These are phyloP conservation scores for Pelargonium myrrhifolium DNA, from an alignment of 441 rosid species.

Conservation along the genomic window DNA sequence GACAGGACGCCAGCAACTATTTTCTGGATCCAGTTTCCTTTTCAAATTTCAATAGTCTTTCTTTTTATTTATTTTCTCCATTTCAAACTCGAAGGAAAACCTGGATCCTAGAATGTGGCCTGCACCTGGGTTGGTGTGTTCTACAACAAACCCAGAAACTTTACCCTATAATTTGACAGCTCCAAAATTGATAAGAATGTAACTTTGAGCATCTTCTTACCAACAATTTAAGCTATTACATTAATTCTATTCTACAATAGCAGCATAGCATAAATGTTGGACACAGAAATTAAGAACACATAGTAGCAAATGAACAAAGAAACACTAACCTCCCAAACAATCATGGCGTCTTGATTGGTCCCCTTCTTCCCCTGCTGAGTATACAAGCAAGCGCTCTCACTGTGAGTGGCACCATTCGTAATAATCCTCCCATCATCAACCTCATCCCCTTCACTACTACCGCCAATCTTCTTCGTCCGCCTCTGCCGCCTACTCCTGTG, in stretches of 20 bases:
- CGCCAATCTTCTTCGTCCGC: conserved; percentile 9
- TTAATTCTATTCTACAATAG: not conserved
- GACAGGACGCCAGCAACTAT: not conserved
- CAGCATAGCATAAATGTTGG: not conserved
- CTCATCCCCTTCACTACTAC: conserved; percentile 33
- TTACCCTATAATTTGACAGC: not conserved
- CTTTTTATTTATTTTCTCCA: too few relatives aligned
- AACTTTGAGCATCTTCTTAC: not conserved
- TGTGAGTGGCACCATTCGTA: conserved; percentile 36
- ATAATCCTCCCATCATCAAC: conserved; percentile 33
- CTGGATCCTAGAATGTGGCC: not conserved
- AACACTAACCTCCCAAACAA: conserved; percentile 57
- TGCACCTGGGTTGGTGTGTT: not conserved
- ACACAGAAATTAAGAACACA: not conserved
- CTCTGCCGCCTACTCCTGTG: too few relatives aligned
- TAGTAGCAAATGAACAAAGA: not conserved
- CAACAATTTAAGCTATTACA: not conserved
- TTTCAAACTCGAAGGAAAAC: not conserved
- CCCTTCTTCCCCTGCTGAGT: conserved; percentile 78
- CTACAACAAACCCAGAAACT: not conserved
- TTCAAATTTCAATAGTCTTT: not conserved
- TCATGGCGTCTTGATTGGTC: conserved; percentile 70
- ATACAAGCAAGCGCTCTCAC: conserved; percentile 46
- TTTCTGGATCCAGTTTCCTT: not conserved
- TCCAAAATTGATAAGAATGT: not conserved